phyloP scores from a whole-genome alignment of 306 rosid genomes.

The Comarum palustre region DNA sequence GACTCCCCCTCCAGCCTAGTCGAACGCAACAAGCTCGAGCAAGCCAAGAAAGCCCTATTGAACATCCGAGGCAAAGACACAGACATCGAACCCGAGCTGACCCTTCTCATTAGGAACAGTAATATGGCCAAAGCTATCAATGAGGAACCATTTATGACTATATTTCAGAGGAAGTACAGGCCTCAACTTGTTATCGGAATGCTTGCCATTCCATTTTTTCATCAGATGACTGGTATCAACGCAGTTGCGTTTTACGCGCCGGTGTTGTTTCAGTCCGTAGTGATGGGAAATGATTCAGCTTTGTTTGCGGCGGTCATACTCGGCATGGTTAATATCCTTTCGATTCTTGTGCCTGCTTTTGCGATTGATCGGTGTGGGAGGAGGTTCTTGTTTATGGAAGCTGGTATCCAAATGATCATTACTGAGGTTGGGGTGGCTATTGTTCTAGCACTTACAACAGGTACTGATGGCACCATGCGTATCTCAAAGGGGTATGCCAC shows the following conservation, averaged over 20 bases:
- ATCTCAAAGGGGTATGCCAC: slow-evolving; percentile 46
- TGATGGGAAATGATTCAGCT: slow-evolving; percentile 54
- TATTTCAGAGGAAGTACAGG: slow-evolving; percentile 50
- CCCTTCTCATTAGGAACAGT: slow-evolving; percentile 29
- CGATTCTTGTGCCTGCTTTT: slow-evolving; percentile 43
- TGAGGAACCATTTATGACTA: slow-evolving; percentile 45
- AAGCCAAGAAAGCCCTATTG: slow-evolving; percentile 46
- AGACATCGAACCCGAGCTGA: slow-evolving; percentile 47
- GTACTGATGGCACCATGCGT: slow-evolving; percentile 38
- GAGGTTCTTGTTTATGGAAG: slow-evolving; percentile 51
- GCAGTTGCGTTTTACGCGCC: slow-evolving; percentile 69
- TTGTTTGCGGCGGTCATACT: slow-evolving; percentile 54
- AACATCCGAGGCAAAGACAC: slow-evolving; percentile 43
- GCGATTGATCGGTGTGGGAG: slow-evolving; percentile 68
- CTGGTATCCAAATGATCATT: slow-evolving; percentile 60
- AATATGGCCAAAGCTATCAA: slow-evolving; percentile 29
- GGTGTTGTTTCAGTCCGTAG: slow-evolving; percentile 61
- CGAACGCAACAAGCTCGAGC: slow-evolving; percentile 42
- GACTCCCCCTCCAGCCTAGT: slow-evolving; percentile 64
- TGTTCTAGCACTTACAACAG: slow-evolving; percentile 39
- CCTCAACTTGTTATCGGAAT: slow-evolving; percentile 60
- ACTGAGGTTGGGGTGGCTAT: slow-evolving; percentile 46
- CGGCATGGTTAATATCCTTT: slow-evolving; percentile 43
- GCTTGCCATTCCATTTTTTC: slow-evolving; percentile 48
- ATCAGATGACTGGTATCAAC: slow-evolving; percentile 63